phyloP scores from a whole-genome alignment of 1,284 basidiomycete species.

The Apiotrichum brassicae region DNA sequence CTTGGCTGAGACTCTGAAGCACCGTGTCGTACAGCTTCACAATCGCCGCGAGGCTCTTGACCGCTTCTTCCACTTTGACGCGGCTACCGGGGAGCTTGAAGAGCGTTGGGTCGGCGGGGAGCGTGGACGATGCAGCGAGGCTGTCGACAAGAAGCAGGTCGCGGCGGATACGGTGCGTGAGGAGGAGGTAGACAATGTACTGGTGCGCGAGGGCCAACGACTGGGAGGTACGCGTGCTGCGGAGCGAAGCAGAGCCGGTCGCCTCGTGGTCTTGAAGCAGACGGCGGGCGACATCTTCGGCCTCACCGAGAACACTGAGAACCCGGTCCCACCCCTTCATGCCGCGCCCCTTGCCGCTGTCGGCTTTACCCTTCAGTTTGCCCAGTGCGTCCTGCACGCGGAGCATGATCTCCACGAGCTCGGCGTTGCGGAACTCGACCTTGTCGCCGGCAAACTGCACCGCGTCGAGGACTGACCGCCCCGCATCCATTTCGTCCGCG shows the following conservation, averaged over 20 bases:
- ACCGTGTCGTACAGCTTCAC: constrained; percentile 82
- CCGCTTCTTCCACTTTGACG: constrained; percentile 49
- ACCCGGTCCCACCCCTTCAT: constrained; percentile 69
- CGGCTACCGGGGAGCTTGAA: constrained; percentile 37
- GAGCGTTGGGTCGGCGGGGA: constrained; percentile 33
- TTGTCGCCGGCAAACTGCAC: constrained; percentile 75
- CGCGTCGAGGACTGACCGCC: constrained; percentile 55
- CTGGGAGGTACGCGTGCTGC: constrained; percentile 34
- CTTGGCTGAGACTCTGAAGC: constrained; percentile 72
- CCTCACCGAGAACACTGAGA: constrained; percentile 74
- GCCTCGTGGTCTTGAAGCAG: constrained; percentile 68
- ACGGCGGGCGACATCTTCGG: constrained; percentile 72
- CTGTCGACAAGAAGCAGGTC: constrained; percentile 74
- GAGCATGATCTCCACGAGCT: constrained; percentile 80
- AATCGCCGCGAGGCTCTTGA: constrained; percentile 65
- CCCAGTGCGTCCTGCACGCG: constrained; percentile 72
- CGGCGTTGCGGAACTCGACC: constrained; percentile 81
- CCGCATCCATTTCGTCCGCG: constrained; percentile 51
- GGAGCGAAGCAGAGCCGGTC: constrained; percentile 28
- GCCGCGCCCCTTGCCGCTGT: constrained; percentile 47
- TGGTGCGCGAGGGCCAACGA: constrained; percentile 70
- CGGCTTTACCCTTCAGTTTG: constrained; percentile 34
- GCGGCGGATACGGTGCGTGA: constrained; percentile 76
- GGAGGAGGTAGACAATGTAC: constrained; percentile 76
- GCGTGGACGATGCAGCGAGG: constrained; percentile 47